phyloP scores from a whole-genome alignment of 2,329 filamentous ascomycete genomes.

The Cercospora sp. region DNA sequence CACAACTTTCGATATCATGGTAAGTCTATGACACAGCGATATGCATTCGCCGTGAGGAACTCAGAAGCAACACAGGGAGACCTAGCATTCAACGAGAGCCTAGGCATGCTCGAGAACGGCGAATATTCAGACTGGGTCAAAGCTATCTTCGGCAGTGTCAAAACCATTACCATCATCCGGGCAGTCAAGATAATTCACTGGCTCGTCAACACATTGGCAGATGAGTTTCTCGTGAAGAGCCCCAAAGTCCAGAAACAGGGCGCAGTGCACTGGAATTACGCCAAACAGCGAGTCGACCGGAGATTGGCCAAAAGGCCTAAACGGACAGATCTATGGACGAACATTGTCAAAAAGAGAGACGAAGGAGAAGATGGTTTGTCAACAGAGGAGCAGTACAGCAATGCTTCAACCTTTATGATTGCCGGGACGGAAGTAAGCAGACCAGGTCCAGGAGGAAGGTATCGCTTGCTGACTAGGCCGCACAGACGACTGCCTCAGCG shows the following conservation, averaged over 20 bases:
- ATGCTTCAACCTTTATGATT: constrained; percentile 38
- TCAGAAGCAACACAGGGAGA: constrained; percentile 22
- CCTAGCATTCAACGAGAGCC: constrained; percentile 32
- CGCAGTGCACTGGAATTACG: constrained; percentile 28
- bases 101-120: constrained; percentile 30
- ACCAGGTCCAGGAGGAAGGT: not conserved
- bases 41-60: not conserved
- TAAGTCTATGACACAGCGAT: not conserved
- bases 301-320: constrained; percentile 29
- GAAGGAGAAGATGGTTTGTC: constrained; percentile 16
- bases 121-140: constrained; percentile 30
- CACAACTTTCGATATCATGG: constrained; percentile 34
- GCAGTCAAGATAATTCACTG: constrained; percentile 14
- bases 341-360: constrained; percentile 24
- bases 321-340: constrained; percentile 33
- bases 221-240: constrained; percentile 21
- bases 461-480: not conserved
- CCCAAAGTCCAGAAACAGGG: constrained; percentile 19
- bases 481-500: constrained; percentile 40
- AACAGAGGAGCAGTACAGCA: constrained; percentile 39
- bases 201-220: constrained; percentile 14
- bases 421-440: constrained; percentile 38
- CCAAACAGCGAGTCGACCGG: constrained; percentile 31
- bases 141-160: constrained; percentile 29
- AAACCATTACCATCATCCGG: constrained; percentile 20